Base-by-base conservation (phyloP, 2,329 filamentous ascomycete genomes). In the Stagonosporopsis tanaceti region DNA sequence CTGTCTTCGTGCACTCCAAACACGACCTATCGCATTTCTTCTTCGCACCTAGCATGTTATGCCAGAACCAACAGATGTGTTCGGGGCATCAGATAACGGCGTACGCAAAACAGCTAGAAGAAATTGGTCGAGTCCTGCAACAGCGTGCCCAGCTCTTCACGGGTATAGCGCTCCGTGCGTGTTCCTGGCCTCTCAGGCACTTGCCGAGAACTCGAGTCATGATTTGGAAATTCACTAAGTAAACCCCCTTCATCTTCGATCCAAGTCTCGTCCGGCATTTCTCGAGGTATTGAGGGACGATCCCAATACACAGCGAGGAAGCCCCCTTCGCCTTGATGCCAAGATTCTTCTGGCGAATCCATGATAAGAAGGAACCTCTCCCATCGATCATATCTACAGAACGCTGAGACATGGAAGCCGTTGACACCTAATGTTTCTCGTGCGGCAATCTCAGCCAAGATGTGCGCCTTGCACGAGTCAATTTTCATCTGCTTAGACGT, bases 241-340 rank as follows among this genome's bases (percentile, higher is more conserved):
- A 20, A 20, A 20, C 3, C 20, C 20, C 20, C 20, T 20, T 20
- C 20, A 3, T 20, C 2, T 20, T 20, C 20, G 20, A 3, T 20
- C 20, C 20, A 20, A 20, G 20, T 20, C 20, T 20, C 3, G 20
- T 20, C 20, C 20, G 20, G 20, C 20, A 20, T 20, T 20, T 20
- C 20, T 3, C 20, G 20, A 3, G 20, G 20, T 20, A 20, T 20
- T 20, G 40, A 28, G 25, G 30, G 17, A 48, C 12, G 1, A 53
- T 54, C 53, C 59, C 53, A 62, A 54, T 59, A 59, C 35, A 62
- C 56, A 59, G 48, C 50, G 27, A 62, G 48, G 41, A 62, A 59
- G 20, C 53, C 59, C 15, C 45, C 50, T 50, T 59, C 41, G 35
- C 22, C 50, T 30, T 57, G 20, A 54, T 59, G 51, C 59, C 50